A percentile compares a stretch with the other conserved stretches of the same genome.
These are phyloP conservation scores for Neurospora tetrasperma DNA, from an alignment of 495 filamentous ascomycete species.

Conservation along the genomic window DNA sequence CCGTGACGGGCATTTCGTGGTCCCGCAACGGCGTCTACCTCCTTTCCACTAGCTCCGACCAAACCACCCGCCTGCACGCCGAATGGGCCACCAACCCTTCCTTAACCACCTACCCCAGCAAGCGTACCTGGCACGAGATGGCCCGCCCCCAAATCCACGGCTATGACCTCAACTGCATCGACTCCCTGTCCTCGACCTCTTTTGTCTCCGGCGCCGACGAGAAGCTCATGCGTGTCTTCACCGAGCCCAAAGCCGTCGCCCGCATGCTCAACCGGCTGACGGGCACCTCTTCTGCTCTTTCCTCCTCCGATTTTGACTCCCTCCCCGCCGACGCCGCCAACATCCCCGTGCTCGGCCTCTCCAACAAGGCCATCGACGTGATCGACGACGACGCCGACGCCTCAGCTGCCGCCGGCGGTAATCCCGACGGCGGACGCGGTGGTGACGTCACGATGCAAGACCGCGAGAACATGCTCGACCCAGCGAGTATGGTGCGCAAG, in stretches of 20 bases:
- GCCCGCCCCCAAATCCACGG: conserved; percentile 94
- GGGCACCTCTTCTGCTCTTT: conserved; percentile 32
- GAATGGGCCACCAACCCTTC: conserved; percentile 47
- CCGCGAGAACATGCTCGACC: conserved; percentile 28
- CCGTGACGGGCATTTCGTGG: conserved; percentile 75
- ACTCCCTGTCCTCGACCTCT: conserved; percentile 52
- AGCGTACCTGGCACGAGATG: conserved; percentile 82
- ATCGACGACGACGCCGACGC: conserved; percentile 40
- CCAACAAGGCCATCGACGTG: conserved; percentile 79
- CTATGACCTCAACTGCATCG: conserved; percentile 93
- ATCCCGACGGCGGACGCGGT: conserved; percentile 8
- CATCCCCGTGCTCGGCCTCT: conserved; percentile 89
- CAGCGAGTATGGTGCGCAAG: conserved; percentile 29
- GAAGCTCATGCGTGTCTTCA: conserved; percentile 91
- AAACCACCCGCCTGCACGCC: conserved; percentile 90
- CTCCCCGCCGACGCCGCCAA: conserved; percentile 73
- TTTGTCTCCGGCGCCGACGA: conserved; percentile 98
- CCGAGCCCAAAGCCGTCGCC: conserved; percentile 77
- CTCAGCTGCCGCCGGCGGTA: background rate
- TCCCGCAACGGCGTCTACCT: conserved; percentile 73
- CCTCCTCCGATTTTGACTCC: conserved; percentile 23
- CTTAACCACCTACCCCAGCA: conserved; percentile 7
- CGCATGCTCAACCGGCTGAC: conserved; percentile 58
- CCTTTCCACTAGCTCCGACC: conserved; percentile 80
- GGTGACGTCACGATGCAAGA: conserved; percentile 28